Conservation (phyloP, 1,284 basidiomycete genomes). For the Inonotus obliquus region DNA sequence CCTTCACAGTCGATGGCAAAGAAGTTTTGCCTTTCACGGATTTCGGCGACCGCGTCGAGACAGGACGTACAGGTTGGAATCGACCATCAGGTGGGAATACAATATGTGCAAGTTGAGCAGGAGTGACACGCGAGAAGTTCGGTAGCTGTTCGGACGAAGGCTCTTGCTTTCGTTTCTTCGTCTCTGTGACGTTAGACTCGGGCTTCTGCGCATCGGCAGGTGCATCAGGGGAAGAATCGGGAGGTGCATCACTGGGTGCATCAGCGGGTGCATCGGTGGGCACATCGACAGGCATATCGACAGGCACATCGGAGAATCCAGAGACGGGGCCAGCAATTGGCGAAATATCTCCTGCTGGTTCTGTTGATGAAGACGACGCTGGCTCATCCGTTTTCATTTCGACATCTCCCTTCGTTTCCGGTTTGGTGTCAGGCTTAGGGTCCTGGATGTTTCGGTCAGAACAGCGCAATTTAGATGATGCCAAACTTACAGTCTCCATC, state of each 20-base stretch:
- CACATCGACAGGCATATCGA: no score
- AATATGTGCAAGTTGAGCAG: constrained; percentile 83
- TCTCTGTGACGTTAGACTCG: constrained; percentile 30
- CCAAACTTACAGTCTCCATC: constrained; percentile 73
- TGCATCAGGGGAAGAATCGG: no score
- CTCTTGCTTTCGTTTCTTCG: constrained; percentile 60
- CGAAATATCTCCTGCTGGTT: constrained; percentile 45
- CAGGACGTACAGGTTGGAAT: constrained; percentile 87
- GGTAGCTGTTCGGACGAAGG: constrained; percentile 70
- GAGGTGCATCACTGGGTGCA: no score
- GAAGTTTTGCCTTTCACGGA: constrained; percentile 34
- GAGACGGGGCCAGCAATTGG: constrained; percentile 49
- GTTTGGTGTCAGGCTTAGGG: constrained; percentile 47
- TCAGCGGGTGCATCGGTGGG: no score
- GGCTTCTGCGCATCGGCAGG: constrained; percentile 33
- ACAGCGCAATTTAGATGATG: not conserved
- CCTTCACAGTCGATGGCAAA: constrained; percentile 25
- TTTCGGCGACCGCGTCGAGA: constrained; percentile 46
- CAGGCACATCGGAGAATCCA: constrained; percentile 28
- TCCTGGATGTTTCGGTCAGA: constrained; percentile 43
- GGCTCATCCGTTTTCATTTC: constrained; percentile 69
- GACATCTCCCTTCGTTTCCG: constrained; percentile 57
- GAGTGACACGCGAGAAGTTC: constrained; percentile 93
- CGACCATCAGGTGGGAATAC: constrained; percentile 75
- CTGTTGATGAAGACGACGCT: constrained; percentile 32